These are phyloP conservation scores for Achaetomiella virescens DNA, from an alignment of 495 filamentous ascomycete species.

Conservation along the genomic window DNA sequence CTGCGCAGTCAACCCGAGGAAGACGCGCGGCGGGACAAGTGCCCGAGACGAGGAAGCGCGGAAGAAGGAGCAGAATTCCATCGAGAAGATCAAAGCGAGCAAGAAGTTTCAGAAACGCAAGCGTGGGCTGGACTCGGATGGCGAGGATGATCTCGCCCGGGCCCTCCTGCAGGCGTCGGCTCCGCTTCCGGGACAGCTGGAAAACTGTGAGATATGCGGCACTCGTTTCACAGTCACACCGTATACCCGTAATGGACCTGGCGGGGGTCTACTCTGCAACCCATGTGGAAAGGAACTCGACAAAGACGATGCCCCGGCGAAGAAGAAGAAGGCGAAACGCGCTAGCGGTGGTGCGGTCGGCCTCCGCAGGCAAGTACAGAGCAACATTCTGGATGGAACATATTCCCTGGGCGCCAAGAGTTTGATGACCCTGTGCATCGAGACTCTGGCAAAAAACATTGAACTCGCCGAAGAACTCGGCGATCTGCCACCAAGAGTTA, in stretches of 20 bases:
- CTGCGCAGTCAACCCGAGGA: slow-evolving; percentile 16
- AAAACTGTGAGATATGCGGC: slow-evolving; percentile 77
- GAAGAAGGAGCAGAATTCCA: slow-evolving; percentile 57
- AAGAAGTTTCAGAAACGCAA: slow-evolving; percentile 70
- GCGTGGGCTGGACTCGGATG: slow-evolving; percentile 42
- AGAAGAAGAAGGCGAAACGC: slow-evolving; percentile 54
- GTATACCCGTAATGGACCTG: slow-evolving; percentile 75
- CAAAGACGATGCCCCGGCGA: slow-evolving; percentile 54
- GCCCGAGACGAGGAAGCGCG: slow-evolving; percentile 44
- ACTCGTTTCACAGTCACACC: slow-evolving; percentile 92
- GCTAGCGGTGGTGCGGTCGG: slow-evolving; percentile 37
- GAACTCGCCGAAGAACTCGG: slow-evolving; percentile 77
- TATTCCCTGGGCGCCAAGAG: slow-evolving; percentile 62
- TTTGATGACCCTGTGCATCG: slow-evolving; percentile 71
- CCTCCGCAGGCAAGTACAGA: slow-evolving; percentile 64
- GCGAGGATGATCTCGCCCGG: slow-evolving; percentile 44
- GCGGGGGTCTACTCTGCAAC: slow-evolving; percentile 76
- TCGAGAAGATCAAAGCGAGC: slow-evolving; percentile 72
- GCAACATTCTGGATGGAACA: slow-evolving; percentile 70
- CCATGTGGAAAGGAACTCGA: slow-evolving; percentile 76
- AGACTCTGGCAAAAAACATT: slow-evolving; percentile 78
- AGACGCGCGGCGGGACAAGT: slow-evolving; percentile 22
- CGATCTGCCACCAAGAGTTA: slow-evolving; percentile 59
- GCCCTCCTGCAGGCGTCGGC: slow-evolving; percentile 55
- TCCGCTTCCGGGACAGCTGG: slow-evolving; percentile 77